These are phyloP conservation scores for Spinacia oleracea DNA, from an alignment of 179 eudicot species.

Conservation along the genomic window DNA sequence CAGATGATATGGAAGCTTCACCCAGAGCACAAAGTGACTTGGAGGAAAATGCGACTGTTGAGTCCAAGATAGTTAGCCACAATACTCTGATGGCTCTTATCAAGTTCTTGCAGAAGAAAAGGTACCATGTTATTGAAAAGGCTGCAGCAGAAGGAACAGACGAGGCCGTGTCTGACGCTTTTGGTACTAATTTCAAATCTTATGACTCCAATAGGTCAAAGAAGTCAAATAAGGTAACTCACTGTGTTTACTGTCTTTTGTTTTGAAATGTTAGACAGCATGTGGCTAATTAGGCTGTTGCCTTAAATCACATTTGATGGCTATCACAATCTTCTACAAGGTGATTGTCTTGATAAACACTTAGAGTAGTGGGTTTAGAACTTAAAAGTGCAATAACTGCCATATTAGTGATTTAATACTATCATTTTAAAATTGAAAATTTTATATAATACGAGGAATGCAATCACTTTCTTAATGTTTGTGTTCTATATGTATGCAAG, in stretches of 20 bases:
- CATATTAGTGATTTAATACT: neutral
- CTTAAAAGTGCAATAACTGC: neutral
- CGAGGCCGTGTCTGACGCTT: constrained; percentile 92
- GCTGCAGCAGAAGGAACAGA: constrained; percentile 98
- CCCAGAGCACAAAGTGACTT: constrained; percentile 46
- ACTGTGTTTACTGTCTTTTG: constrained; percentile 1
- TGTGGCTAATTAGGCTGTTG: neutral
- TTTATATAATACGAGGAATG: neutral
- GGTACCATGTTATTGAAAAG: constrained; percentile 74
- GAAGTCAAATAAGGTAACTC: constrained; percentile 68
- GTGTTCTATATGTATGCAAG: neutral
- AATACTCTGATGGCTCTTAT: constrained; percentile 91
- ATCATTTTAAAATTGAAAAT: neutral
- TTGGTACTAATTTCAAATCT: constrained; percentile 59
- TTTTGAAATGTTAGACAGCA: neutral
- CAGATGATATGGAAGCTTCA: constrained; percentile 86
- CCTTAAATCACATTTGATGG: neutral
- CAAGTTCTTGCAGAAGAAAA: constrained; percentile 89
- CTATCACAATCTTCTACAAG: constrained; percentile 1
- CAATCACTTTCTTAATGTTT: neutral
- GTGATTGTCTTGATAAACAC: neutral
- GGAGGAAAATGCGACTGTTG: constrained; percentile 64
- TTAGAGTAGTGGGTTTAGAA: neutral
- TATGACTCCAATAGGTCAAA: constrained; percentile 56
- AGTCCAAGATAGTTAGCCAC: constrained; percentile 90